Percentiles rank a stretch among this genome's conserved stretches.
Conservation (phyloP, 2,329 filamentous ascomycete genomes). For the Cadophora sp. region DNA sequence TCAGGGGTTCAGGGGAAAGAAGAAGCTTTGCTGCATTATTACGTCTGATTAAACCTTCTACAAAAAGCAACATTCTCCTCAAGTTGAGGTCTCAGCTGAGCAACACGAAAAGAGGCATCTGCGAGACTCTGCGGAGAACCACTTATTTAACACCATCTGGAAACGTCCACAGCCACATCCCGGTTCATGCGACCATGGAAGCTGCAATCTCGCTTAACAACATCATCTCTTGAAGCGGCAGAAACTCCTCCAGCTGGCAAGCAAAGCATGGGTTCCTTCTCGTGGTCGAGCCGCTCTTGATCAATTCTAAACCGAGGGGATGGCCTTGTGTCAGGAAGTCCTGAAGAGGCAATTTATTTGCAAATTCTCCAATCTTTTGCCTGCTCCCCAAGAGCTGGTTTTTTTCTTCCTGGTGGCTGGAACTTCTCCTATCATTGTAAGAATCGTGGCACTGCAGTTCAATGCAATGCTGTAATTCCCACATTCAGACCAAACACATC, state of each 20-base stretch:
- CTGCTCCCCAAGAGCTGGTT: background rate
- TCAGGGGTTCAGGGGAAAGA: background rate
- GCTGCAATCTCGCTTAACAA: constrained; percentile 13
- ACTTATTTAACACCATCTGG: constrained; percentile 11
- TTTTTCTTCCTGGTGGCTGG: constrained; percentile 15
- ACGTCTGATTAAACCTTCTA: background rate
- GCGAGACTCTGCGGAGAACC: constrained; percentile 1
- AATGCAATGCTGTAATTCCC: constrained; percentile 28
- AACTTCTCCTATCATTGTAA: constrained; percentile 8
- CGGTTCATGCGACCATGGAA: constrained; percentile 17
- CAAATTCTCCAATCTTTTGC: constrained; percentile 2
- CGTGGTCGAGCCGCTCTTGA: background rate
- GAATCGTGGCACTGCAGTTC: constrained; percentile 14
- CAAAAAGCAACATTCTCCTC: constrained; percentile 10
- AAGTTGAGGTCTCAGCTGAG: background rate
- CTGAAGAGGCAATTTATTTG: background rate
- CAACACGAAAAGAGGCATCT: background rate
- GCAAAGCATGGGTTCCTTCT: background rate
- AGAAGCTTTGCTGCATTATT: background rate
- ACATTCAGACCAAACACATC: constrained; percentile 22
- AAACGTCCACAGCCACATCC: constrained; percentile 18
- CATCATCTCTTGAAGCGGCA: constrained; percentile 12
- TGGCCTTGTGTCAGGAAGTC: background rate
- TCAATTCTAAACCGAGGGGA: background rate
- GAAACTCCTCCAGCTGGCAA: background rate